These are phyloP conservation scores for Fusarium incarnatum DNA, from an alignment of 2,329 filamentous ascomycete genomes.

Conservation along the genomic window DNA sequence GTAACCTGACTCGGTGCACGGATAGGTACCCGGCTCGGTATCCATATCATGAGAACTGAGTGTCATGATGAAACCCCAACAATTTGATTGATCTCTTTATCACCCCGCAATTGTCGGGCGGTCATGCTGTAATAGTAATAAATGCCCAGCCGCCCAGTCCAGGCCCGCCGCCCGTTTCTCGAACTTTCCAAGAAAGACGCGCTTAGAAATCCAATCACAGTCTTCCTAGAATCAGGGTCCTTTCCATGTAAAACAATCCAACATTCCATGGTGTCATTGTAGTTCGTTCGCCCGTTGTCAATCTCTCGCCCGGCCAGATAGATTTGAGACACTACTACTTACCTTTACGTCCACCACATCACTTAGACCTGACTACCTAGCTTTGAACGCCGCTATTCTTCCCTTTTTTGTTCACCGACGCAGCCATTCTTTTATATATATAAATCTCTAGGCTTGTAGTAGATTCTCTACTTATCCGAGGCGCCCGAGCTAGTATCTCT, in stretches of 20 bases:
- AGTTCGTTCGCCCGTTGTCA: conserved; percentile 1
- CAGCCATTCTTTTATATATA: neutral
- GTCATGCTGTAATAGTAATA: neutral
- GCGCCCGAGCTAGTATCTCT: neutral
- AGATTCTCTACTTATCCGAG: neutral
- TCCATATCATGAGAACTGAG: conserved; percentile 20
- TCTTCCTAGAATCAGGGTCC: conserved; percentile 11
- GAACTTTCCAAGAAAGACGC: conserved; percentile 44
- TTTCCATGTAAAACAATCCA: conserved; percentile 8
- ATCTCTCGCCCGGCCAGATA: neutral
- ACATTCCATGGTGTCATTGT: conserved; percentile 11
- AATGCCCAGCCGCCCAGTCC: neutral
- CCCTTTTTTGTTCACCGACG: neutral
- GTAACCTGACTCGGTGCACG: neutral
- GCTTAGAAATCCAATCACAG: conserved; percentile 49
- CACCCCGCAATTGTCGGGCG: conserved; percentile 28
- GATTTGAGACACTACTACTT: neutral
- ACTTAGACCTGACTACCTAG: neutral
- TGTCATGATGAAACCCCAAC: conserved; percentile 21
- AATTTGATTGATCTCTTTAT: neutral
- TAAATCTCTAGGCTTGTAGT: neutral
- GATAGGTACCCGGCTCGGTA: neutral
- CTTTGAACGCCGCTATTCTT: neutral
- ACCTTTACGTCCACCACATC: neutral
- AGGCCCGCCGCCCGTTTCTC: conserved; percentile 34